These are phyloP conservation scores for Rheum nobile DNA, from an alignment of 148 eudicot species.

Conservation along the genomic window DNA sequence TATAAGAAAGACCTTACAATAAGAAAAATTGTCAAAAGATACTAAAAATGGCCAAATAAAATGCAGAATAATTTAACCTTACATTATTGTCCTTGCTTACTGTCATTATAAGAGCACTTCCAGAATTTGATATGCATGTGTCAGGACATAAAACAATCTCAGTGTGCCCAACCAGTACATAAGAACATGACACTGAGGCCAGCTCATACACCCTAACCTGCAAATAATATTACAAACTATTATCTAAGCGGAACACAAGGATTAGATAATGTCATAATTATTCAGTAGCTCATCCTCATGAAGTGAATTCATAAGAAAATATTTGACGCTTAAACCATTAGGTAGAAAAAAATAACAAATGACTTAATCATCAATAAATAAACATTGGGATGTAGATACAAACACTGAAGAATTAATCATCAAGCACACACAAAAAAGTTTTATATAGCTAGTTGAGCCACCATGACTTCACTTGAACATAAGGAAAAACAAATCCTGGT, in stretches of 20 bases:
- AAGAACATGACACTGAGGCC: slow-evolving; percentile 89
- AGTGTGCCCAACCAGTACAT: too few species aligned
- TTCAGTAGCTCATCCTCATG: neutral
- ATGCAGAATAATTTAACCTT: slow-evolving; percentile 17
- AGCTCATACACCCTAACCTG: slow-evolving; percentile 90
- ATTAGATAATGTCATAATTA: neutral
- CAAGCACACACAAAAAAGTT: too few species aligned
- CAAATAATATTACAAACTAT: neutral
- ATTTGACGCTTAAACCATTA: neutral
- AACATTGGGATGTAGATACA: neutral
- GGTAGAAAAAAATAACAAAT: too few species aligned
- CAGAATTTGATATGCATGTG: slow-evolving; percentile 55
- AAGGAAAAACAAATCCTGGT: neutral
- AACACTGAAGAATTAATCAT: too few species aligned
- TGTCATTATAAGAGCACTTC: slow-evolving; percentile 62
- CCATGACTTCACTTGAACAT: too few species aligned
- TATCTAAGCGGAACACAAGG: too few species aligned
- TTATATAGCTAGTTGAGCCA: too few species aligned
- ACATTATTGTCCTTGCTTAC: slow-evolving; percentile 97
- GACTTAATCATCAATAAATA: neutral
- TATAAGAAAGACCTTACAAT: too few species aligned
- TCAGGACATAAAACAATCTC: too few species aligned
- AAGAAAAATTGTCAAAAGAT: too few species aligned
- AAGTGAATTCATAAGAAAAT: neutral
- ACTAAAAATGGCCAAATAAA: neutral